Conservation (phyloP, 352 stramenopile genomes). For the Pythium periplocum region DNA sequence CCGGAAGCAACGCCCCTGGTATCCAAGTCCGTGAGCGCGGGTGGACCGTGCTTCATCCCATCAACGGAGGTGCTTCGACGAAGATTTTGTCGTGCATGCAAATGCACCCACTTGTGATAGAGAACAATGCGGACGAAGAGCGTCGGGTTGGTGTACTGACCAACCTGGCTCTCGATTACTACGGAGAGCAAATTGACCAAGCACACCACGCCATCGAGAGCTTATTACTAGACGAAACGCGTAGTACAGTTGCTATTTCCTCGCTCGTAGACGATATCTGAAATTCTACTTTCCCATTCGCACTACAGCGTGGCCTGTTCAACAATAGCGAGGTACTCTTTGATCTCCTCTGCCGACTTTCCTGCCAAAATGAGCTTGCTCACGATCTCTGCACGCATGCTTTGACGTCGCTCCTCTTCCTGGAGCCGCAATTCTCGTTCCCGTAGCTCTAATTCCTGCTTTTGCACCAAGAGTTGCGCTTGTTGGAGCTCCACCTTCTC, state of each 20-base stretch:
- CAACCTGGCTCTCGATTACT: constrained; percentile 27
- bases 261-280: no score
- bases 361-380: constrained; percentile 16
- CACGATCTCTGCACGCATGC: constrained; percentile 16
- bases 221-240: constrained; percentile 21
- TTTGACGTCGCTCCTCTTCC: constrained; percentile 19
- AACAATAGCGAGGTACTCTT: constrained; percentile 9
- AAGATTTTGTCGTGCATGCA: constrained; percentile 23
- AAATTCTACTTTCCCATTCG: no score
- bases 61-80: constrained; percentile 4
- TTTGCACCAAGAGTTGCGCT: constrained; percentile 18
- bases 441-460: constrained; percentile 39
- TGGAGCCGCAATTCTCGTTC: constrained; percentile 31
- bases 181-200: constrained; percentile 24
- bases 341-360: constrained; percentile 17
- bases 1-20: not conserved
- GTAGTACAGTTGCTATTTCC: not conserved
- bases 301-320: no score
- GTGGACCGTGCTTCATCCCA: constrained; percentile 10
- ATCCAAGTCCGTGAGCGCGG: constrained; percentile 12
- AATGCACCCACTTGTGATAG: constrained; percentile 19
- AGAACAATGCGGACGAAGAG: constrained; percentile 3
- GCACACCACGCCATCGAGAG: constrained; percentile 27
- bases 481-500: constrained; percentile 32
- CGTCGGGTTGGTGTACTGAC: constrained; percentile 23